phyloP scores from a whole-genome alignment of 768 basidiomycete species.

The Trametes coccinea region DNA sequence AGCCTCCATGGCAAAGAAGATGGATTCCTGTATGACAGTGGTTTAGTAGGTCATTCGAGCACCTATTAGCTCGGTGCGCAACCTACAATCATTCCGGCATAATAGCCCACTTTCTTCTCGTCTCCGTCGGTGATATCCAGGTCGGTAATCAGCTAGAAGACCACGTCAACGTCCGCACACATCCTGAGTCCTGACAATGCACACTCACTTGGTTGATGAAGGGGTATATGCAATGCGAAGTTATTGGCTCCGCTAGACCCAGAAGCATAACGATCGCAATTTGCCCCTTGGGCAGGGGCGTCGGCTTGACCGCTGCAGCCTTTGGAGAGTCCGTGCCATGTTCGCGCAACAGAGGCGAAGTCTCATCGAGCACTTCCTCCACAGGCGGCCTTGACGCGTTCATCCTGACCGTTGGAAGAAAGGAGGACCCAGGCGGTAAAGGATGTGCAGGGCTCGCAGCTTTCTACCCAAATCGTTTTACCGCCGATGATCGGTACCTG shows the following conservation, averaged over 20 bases:
- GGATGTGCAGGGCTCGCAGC: too few species aligned
- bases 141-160: constrained; percentile 42
- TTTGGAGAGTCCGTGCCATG: constrained; percentile 3
- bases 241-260: constrained; percentile 49
- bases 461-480: too few species aligned
- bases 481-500: too few species aligned
- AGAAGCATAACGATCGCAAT: constrained; percentile 45
- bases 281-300: constrained; percentile 47
- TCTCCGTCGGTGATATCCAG: constrained; percentile 45
- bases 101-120: constrained; percentile 47
- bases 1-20: constrained; percentile 49
- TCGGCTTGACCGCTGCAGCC: constrained; percentile 34
- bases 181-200: neutral
- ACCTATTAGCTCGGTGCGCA: neutral
- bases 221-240: constrained; percentile 47
- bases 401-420: neutral
- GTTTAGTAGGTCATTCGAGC: neutral
- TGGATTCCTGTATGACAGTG: constrained; percentile 38
- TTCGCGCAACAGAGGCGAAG: neutral
- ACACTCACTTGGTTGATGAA: constrained; percentile 48
- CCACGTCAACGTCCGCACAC: neutral
- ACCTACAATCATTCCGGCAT: constrained; percentile 50
- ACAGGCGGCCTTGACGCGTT: constrained; percentile 17
- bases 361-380: constrained; percentile 1
- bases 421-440: too few species aligned